These are phyloP conservation scores for Chlamydomonas schloesseri DNA, from an alignment of 139 green algal genomes.

Conservation along the genomic window DNA sequence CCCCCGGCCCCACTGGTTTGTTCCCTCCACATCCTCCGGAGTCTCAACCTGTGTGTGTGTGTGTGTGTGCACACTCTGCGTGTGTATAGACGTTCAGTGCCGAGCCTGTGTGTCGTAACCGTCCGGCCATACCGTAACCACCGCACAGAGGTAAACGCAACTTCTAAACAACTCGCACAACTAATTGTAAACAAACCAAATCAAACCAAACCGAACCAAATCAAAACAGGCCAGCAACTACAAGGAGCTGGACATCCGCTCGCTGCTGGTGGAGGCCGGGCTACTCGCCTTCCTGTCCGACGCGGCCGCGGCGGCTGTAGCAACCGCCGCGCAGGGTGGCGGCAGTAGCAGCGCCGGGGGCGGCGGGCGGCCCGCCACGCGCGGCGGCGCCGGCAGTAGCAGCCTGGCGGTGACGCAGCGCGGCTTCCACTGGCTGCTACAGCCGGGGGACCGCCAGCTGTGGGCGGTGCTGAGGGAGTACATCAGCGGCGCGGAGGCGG, in stretches of 20 bases:
- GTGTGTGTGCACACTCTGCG: too few species aligned
- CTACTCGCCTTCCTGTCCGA: slow-evolving; percentile 46
- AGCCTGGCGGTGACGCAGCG: slow-evolving; percentile 62
- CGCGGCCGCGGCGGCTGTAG: not conserved
- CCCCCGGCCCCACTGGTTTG: too few species aligned
- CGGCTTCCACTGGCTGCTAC: slow-evolving; percentile 89
- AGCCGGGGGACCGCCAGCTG: slow-evolving; percentile 81
- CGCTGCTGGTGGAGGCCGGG: slow-evolving; percentile 60
- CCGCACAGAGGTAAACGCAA: too few species aligned
- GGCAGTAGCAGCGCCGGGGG: too few species aligned
- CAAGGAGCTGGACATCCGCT: slow-evolving; percentile 60
- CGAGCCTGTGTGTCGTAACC: too few species aligned
- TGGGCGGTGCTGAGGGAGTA: slow-evolving; percentile 88
- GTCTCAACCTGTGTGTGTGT: too few species aligned
- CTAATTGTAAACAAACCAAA: too few species aligned
- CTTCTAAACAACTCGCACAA: too few species aligned
- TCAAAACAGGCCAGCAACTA: slow-evolving; percentile 19
- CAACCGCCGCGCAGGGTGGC: not conserved
- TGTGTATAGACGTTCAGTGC: too few species aligned
- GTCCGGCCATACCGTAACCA: too few species aligned
- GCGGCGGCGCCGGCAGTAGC: not conserved
- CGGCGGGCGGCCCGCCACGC: not conserved
- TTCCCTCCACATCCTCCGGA: too few species aligned
- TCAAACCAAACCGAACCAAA: too few species aligned
- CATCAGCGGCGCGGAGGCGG: slow-evolving; percentile 64